phyloP scores from a whole-genome alignment of 139 green algal genomes.

The Closterium sp. region DNA sequence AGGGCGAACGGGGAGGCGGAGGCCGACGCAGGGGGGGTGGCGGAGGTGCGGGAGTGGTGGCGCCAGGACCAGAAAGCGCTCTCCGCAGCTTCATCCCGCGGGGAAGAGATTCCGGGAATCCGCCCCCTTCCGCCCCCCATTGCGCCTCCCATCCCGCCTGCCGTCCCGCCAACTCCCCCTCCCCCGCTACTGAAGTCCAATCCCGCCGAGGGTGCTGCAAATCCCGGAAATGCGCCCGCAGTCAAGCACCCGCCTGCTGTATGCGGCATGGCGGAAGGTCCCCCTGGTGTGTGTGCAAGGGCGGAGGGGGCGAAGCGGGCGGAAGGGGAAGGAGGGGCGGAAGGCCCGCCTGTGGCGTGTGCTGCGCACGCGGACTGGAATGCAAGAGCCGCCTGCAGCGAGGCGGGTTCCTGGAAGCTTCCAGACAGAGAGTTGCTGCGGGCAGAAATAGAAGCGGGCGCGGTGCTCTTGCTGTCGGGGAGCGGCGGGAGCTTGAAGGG shows the following conservation, averaged over 20 bases:
- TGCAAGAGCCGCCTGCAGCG: too few relatives aligned
- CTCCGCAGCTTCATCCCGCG: neutral
- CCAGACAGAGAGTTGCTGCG: neutral
- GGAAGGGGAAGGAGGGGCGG: neutral
- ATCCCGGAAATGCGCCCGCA: neutral
- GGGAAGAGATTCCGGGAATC: neutral
- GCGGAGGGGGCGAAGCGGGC: neutral
- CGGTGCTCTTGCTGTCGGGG: too few relatives aligned
- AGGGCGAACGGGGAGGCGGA: neutral
- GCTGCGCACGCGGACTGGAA: neutral
- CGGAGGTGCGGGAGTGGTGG: neutral
- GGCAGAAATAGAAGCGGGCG: neutral
- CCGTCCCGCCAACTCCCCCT: neutral
- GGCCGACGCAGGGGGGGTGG: neutral
- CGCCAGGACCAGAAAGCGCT: neutral
- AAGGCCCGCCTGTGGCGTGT: neutral
- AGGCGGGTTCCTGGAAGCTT: neutral
- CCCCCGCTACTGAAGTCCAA: neutral
- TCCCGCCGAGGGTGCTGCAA: neutral
- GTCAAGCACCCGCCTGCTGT: neutral
- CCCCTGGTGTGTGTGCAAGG: neutral
- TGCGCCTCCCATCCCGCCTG: neutral
- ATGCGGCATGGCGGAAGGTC: neutral
- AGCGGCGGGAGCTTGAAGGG: neutral
- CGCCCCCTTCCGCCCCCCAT: neutral